These are phyloP conservation scores for Paramecium biaurelia DNA, from an alignment of 73 alveolate genomes.

Conservation along the genomic window DNA sequence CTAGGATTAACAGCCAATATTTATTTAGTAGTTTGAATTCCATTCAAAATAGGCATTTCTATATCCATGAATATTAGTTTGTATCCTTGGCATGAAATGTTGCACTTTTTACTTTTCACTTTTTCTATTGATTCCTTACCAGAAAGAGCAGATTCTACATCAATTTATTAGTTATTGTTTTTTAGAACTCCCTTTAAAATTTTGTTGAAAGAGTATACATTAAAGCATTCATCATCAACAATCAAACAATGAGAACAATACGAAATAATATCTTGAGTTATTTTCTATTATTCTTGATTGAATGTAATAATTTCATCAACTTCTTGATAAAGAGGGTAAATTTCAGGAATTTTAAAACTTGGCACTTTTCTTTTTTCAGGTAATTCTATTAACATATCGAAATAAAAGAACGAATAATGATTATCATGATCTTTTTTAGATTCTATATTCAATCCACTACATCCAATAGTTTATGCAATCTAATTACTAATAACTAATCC, in stretches of 20 bases:
- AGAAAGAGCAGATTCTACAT: conserved; percentile 16
- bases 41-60: conserved; percentile 55
- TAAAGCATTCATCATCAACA: conserved; percentile 22
- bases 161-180: background rate
- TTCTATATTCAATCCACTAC: background rate
- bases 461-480: conserved; percentile 33
- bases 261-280: background rate
- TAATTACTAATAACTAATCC: conserved; percentile 68
- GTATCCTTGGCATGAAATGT: background rate
- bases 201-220: background rate
- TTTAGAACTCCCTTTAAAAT: background rate
- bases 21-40: conserved; percentile 42
- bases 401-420: background rate
- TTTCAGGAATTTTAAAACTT: background rate
- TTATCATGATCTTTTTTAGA: background rate
- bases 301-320: background rate
- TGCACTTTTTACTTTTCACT: background rate
- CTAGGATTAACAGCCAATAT: background rate
- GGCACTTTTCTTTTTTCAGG: background rate
- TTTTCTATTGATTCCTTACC: conserved; percentile 47
- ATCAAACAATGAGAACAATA: conserved; percentile 19
- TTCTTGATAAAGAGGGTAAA: background rate
- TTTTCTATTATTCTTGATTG: background rate
- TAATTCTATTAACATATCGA: background rate
- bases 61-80: conserved; percentile 58